Percentiles rank a stretch among this genome's conserved stretches.
Evolutionary conservation across 257 asterid genomes (phyloP).

Genomic region (Forsythia suspensa): DNA sequence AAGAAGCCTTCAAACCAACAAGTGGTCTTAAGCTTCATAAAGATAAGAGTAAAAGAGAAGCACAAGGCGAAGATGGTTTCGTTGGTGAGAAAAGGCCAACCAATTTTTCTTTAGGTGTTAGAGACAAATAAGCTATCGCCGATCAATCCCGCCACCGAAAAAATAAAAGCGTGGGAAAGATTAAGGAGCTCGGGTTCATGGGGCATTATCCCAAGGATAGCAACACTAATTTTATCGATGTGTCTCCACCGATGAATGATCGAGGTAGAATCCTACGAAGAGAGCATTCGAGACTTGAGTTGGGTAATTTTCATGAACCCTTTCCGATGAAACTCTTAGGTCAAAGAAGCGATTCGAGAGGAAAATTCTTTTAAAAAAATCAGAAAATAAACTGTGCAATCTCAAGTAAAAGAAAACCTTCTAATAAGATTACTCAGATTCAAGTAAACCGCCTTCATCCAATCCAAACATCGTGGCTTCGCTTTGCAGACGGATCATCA

Average conservation of each 20-base stretch:
- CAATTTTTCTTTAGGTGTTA: conserved; percentile 36
- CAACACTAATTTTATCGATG: conserved; percentile 33
- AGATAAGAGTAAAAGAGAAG: conserved; percentile 37
- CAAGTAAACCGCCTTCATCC: conserved; percentile 49
- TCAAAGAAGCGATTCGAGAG: conserved; percentile 54
- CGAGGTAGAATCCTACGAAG: conserved; percentile 59
- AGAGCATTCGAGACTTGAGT: conserved; percentile 81
- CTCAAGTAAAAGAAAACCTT: conserved; percentile 47
- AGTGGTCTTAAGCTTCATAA: conserved; percentile 43
- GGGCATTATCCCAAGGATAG: conserved; percentile 54
- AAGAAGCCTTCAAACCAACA: conserved; percentile 46
- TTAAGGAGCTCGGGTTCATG: conserved; percentile 40
- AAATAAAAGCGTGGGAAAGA: conserved; percentile 41
- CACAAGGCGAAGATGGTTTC: conserved; percentile 39
- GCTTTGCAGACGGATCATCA: conserved; percentile 51
- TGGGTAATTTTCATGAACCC: conserved; percentile 92
- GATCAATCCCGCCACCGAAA: conserved; percentile 40
- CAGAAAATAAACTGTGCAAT: conserved; percentile 44
- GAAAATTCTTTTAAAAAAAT: conserved; percentile 51
- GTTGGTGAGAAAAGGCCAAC: conserved; percentile 39
- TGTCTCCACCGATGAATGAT: conserved; percentile 57
- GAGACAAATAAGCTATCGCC: conserved; percentile 42
- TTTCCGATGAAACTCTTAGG: conserved; percentile 52
- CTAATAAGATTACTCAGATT: conserved; percentile 48
- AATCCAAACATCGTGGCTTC: conserved; percentile 40